Evolutionary conservation across 2,329 filamentous ascomycete species (phyloP).

Genomic region (Aspergillus terreus): DNA sequence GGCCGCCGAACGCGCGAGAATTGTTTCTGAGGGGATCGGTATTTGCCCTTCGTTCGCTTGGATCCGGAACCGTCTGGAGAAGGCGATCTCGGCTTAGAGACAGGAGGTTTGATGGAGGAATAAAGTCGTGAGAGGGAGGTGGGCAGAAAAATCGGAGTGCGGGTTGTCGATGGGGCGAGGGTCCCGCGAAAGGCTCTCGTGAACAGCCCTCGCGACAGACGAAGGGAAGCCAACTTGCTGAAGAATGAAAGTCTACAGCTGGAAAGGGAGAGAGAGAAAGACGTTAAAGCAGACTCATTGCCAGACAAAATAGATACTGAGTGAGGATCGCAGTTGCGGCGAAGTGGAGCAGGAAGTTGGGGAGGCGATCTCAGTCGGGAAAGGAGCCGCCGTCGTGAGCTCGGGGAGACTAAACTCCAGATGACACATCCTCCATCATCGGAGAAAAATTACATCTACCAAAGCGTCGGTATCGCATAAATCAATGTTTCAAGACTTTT

Average conservation of each 20-base stretch:
- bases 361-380: too few species aligned
- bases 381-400: too few species aligned
- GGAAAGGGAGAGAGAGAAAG: background rate
- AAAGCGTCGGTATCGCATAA: too few species aligned
- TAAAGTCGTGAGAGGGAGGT: background rate
- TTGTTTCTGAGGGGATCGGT: background rate
- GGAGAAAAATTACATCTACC: background rate
- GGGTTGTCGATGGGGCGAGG: constrained; percentile 8
- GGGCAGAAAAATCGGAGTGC: constrained; percentile 6
- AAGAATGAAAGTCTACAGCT: background rate
- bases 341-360: too few species aligned
- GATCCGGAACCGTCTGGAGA: background rate
- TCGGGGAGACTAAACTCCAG: background rate
- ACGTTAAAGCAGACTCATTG: background rate
- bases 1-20: background rate
- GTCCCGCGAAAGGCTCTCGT: constrained; percentile 24
- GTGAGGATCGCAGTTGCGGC: too few species aligned
- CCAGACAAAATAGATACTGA: too few species aligned
- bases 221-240: constrained; percentile 31
- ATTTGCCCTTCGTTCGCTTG: too few species aligned
- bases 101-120: background rate
- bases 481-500: background rate
- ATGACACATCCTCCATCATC: background rate
- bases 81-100: background rate
- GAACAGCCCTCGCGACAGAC: constrained; percentile 26